These are phyloP conservation scores for Magnusiomyces magnusii DNA, from an alignment of 1,139 yeast genomes.

Conservation along the genomic window DNA sequence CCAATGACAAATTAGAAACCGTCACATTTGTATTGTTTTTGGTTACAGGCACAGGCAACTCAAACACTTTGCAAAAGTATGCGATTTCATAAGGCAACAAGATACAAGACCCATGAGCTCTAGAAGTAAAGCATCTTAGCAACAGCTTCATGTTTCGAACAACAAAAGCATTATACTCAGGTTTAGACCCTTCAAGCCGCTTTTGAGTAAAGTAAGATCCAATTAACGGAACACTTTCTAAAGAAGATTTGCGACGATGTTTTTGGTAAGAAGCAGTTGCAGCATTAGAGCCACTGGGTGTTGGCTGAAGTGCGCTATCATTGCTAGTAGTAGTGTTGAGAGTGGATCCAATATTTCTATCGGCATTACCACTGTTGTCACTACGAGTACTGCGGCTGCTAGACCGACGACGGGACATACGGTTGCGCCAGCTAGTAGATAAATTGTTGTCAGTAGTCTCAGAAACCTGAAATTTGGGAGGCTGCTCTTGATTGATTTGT, in stretches of 20 bases:
- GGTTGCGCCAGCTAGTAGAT: no score
- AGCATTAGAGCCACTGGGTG: neutral
- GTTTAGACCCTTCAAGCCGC: neutral
- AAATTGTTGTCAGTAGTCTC: no score
- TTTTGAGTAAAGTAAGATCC: neutral
- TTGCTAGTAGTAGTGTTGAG: no score
- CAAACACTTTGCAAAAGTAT: neutral
- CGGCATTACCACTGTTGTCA: no score
- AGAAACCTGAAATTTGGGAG: no score
- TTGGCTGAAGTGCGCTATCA: neutral
- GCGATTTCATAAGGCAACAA: slow-evolving; percentile 1
- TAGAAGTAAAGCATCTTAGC: neutral
- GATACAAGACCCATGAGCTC: neutral
- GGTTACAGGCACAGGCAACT: neutral
- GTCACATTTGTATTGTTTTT: no score
- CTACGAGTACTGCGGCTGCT: no score
- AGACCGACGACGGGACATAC: no score
- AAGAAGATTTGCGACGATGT: neutral
- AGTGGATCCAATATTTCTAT: no score
- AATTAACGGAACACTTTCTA: neutral
- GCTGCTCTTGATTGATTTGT: no score
- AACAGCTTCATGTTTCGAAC: neutral
- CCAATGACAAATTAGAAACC: neutral
- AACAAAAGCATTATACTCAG: neutral
- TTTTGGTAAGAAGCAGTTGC: neutral